Base-by-base conservation (phyloP, 176 grass and related monocot genomes). In the Coix lacrymajobi region DNA sequence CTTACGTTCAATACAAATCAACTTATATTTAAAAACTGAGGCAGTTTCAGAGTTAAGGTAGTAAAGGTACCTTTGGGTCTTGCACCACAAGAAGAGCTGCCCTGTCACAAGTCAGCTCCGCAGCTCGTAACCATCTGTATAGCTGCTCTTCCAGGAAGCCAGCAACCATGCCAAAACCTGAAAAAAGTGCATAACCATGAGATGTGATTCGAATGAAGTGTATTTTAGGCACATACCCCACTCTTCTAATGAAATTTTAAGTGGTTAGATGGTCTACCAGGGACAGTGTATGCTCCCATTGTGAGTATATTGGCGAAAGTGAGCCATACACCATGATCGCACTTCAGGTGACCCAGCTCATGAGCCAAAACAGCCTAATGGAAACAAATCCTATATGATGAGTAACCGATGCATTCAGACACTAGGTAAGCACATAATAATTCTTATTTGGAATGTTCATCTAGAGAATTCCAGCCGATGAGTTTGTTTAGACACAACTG, bases 341-440 rank as follows among this genome's bases (percentile, higher is more conserved):
- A 98, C 76, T 95, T 98, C 14, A 98, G 88, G 69, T 98, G 96
- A 32, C 92, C 96, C 92, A 95, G 81, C 79, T 98, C 96, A 91
- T 98, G 96, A 69, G 96, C 92, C 82, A 98, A 91, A 88, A 98
- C 96, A 91, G 89, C 96, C 96, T 98, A 76, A 61, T 79, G 45
- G 88, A 85, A 95, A 84, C 30, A 79, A 87, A 81, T 1, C 22
- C 16, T 43, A 57, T 26, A 81, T 28, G 13, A 24, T 69, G 38
- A 91, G 54, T 72, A 81, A 67, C 25, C 39, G 48, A 80, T 56
- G 22, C 39, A 75, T 69, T 62, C 40, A 32, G 17, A 38, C 25
- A 33, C 1, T 8, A 43, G 60, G 9, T 25, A 58, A 58, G 56
- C 22, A 24, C 24, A 57, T 22, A 11, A 57, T 25, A 25, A 58